phyloP scores from a whole-genome alignment of 176 grass and related monocot species.

The Carex pumila region DNA sequence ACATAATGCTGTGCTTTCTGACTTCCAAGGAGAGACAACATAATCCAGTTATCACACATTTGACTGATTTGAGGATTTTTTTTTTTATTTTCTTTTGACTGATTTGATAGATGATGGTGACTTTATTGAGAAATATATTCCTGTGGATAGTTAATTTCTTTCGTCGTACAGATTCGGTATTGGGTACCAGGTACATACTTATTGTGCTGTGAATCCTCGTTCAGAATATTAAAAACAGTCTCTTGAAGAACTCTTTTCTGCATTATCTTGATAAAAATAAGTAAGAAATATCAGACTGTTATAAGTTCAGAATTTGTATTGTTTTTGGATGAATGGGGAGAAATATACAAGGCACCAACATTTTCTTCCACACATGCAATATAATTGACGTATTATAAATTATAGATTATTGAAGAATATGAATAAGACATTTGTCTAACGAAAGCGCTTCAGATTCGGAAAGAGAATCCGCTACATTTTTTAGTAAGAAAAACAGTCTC shows the following conservation, averaged over 20 bases:
- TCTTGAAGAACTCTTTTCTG: not conserved
- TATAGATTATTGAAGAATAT: not conserved
- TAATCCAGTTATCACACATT: conserved; percentile 8
- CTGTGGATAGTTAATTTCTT: conserved; percentile 13
- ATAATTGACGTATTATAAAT: not conserved
- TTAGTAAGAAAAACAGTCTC: too few species aligned
- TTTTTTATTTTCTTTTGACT: conserved; percentile 1
- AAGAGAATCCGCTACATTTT: too few species aligned
- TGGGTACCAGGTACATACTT: not conserved
- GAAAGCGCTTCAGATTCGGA: not conserved
- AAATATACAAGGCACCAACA: not conserved
- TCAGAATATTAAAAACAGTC: not conserved
- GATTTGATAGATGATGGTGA: conserved; percentile 5
- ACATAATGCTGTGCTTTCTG: conserved; percentile 26
- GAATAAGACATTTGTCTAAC: not conserved
- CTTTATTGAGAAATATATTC: conserved; percentile 26
- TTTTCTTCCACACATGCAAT: not conserved
- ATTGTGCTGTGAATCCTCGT: not conserved
- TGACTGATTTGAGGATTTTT: conserved; percentile 25
- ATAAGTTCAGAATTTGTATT: not conserved
- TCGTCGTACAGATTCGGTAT: conserved; percentile 23
- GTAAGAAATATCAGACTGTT: not conserved
- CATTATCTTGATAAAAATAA: not conserved
- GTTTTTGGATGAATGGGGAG: not conserved
- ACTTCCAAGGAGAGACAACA: conserved; percentile 20